Conservation (phyloP, 805 yeast genomes). For the Myxozyma vanderwaltii region DNA sequence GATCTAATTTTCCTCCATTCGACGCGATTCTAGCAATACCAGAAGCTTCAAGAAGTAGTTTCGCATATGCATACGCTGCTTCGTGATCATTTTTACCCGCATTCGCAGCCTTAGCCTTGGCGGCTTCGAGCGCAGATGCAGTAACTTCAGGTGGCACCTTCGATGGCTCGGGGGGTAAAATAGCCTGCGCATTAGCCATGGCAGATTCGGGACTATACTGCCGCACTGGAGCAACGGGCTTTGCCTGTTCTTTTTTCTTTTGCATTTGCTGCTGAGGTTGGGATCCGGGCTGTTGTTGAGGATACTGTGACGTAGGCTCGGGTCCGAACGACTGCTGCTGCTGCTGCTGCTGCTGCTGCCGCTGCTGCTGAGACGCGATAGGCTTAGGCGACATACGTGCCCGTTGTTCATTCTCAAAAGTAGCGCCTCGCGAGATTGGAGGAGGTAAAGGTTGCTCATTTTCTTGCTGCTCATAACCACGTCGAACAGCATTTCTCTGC, state of each 20-base stretch:
- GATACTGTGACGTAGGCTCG: not conserved
- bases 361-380: not conserved
- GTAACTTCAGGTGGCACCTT: conserved; percentile 5
- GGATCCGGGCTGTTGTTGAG: not conserved
- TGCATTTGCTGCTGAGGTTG: too few relatives aligned
- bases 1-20: conserved; percentile 45
- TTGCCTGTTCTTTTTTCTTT: not conserved
- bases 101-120: conserved; percentile 15
- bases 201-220: conserved; percentile 31
- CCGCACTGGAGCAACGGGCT: conserved; percentile 22
- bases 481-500: not conserved
- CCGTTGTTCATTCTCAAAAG: not conserved
- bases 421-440: not conserved
- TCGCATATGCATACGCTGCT: conserved; percentile 67
- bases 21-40: conserved; percentile 45
- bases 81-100: conserved; percentile 46
- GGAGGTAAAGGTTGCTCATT: not conserved
- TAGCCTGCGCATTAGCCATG: conserved; percentile 24
- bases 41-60: conserved; percentile 54
- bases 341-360: not conserved
- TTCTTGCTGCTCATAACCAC: not conserved
- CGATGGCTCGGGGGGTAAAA: conserved; percentile 23
- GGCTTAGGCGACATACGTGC: conserved; percentile 9
- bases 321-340: not conserved
- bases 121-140: conserved; percentile 12